Evolutionary conservation across 345 rosid species (phyloP), one percentile per base, ranked within the genome.

Genomic region (Brassica nigra): DNA sequence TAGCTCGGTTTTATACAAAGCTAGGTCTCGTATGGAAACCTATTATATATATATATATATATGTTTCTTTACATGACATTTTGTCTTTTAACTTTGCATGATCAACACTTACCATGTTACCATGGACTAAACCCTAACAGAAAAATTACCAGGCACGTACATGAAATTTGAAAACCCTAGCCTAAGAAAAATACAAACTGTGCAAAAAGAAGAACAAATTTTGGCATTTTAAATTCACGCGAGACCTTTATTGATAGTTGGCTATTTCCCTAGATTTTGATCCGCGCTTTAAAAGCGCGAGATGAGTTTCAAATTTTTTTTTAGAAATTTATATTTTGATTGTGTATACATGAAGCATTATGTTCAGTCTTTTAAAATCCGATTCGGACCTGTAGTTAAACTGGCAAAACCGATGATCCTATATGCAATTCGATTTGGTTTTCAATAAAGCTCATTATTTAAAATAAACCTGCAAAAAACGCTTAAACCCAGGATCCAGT

Each of bases 161-260:
- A 23, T 23, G 27, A 23, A 23, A 23, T 23, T 23, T 23, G 27
- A 23, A 23, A 37, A 36, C 15, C 44, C 20, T 23, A 66, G 42
- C n/a, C 49, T 36, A 34, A 15, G 31, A 16, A 28, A 59, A 71
- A 30, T 7, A 27, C 11, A n/a, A 37, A 67, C 23, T 42, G 23
- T 44, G 36, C 47, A 62, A 76, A 52, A 57, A 33, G 10, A 10
- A 33, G 4, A 55, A 0, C 14, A 42, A 68, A 37, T 69, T 77
- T 10, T 14, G 42, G 8, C 65, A 3, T 78, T 11, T 77, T 29
- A 52, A 71, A 64, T 70, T 71, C 71, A 36, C 64, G 36, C 10
- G 31, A 70, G 39, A 54, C 29, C 70, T 49, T 70, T 15, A 29
- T 37, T 71, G 44, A 78, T 71, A 36, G 64, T 71, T 36, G 55